Base-by-base conservation (phyloP, 768 basidiomycete species). In the Trametes sanguinea region DNA sequence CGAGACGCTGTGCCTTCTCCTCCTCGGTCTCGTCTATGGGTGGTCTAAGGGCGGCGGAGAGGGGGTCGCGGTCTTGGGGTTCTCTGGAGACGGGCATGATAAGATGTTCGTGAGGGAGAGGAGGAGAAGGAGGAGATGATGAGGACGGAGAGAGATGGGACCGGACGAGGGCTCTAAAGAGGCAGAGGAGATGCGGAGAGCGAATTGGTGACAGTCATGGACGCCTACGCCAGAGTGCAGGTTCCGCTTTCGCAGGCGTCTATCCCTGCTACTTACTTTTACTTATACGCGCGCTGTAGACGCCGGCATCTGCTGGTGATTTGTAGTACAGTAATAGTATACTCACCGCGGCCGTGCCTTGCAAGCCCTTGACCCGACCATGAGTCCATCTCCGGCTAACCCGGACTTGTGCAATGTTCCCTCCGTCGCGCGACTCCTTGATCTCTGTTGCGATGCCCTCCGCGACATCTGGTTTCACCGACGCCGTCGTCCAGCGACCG, bases 11-110 rank as follows among this genome's bases (percentile, higher is more conserved):
- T 7, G 77, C 72, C 47, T 83, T 82, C 71, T 89, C 77, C 37
- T 84, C 81, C 4, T 81, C 79, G 0, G 87, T 78, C 74, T 92
- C 90, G 77, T 86, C 79, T 13, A 81, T 74, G 7, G 90, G 90
- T 3, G 90, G 90, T 37, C 76, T 78, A 60, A 91, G 82, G 43
- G 79, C 78, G 58, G 81, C 79, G 70, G 88, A 84, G 67, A 92
- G 80, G 29, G 89, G 89, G 76, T 90, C 89, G 71, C 59, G 63
- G 65, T 67, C 68, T 2, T 65, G 46, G 54, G 68, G 63, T 14
- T 67, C 67, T 54, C 71, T 64, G 51, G 66, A 66, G 57, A 53
- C 58, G 55, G 69, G 71, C 71, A 72, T 72, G 60, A 60, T 29
- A 53, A 54, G 22, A 22, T 22, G 22, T 22, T 51, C 56, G 40